phyloP scores from a whole-genome alignment of 2,329 filamentous ascomycete genomes.

The Albifimbria verrucaria region DNA sequence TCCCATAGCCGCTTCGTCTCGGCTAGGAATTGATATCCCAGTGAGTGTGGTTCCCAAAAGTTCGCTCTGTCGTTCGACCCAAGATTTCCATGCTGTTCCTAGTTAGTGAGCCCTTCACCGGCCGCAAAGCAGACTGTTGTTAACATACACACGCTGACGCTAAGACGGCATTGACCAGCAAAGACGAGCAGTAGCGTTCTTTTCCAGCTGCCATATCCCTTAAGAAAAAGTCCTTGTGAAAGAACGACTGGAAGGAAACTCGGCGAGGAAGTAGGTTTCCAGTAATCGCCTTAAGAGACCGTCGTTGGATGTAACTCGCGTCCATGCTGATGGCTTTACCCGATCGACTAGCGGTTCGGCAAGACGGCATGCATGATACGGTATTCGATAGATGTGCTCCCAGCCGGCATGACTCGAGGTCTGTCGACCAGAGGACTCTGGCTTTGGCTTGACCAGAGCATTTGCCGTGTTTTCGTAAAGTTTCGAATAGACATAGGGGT shows the following conservation, averaged over 20 bases:
- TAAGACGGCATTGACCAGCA: slow-evolving; percentile 32
- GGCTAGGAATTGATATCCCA: slow-evolving; percentile 31
- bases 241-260: slow-evolving; percentile 28
- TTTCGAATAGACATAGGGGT: slow-evolving; percentile 17
- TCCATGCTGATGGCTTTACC: slow-evolving; percentile 29
- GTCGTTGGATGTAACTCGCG: slow-evolving; percentile 26
- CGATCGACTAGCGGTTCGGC: slow-evolving; percentile 24
- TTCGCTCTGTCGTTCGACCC: slow-evolving; percentile 22
- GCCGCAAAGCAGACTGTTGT: neutral
- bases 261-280: slow-evolving; percentile 20
- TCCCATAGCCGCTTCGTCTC: slow-evolving; percentile 34
- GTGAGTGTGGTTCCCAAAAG: slow-evolving; percentile 30
- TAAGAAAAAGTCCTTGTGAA: slow-evolving; percentile 35
- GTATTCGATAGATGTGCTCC: slow-evolving; percentile 20
- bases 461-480: slow-evolving; percentile 11
- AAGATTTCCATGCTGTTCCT: slow-evolving; percentile 22
- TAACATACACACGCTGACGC: slow-evolving; percentile 28
- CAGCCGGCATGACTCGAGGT: neutral
- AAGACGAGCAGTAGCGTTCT: slow-evolving; percentile 26
- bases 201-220: slow-evolving; percentile 27
- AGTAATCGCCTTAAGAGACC: slow-evolving; percentile 24
- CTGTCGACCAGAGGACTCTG: slow-evolving; percentile 4
- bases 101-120: neutral
- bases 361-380: slow-evolving; percentile 26
- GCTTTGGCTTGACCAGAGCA: neutral